Conservation (phyloP, 305 asterid genomes). For the Coffea humblotiana region DNA sequence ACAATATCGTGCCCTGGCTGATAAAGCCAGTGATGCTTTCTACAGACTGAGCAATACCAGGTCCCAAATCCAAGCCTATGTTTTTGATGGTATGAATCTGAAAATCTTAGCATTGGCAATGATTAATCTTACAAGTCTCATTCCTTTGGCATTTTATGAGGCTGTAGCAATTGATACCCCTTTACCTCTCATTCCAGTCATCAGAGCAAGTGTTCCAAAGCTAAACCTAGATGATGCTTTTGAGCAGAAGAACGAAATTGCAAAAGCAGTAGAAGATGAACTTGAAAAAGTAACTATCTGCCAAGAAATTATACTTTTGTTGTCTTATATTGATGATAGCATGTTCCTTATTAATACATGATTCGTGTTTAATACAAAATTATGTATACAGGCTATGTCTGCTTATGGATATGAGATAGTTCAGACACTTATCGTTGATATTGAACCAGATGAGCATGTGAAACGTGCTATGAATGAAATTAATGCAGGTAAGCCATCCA, state of each 20-base stretch:
- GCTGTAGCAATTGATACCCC: neutral
- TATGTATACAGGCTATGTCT: conserved; percentile 38
- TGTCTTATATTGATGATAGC: neutral
- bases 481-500: conserved; percentile 34
- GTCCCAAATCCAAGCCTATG: conserved; percentile 46
- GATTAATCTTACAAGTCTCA: neutral
- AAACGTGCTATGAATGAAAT: conserved; percentile 48
- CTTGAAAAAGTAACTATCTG: conserved; percentile 35
- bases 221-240: conserved; percentile 37
- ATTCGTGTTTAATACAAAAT: neutral
- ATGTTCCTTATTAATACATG: neutral
- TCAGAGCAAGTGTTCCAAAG: conserved; percentile 48
- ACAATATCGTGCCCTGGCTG: conserved; percentile 42
- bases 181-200: conserved; percentile 26
- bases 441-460: conserved; percentile 43
- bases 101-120: neutral
- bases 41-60: conserved; percentile 42
- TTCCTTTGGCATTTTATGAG: neutral
- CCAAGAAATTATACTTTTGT: neutral
- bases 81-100: conserved; percentile 39
- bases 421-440: conserved; percentile 45
- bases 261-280: conserved; percentile 44
- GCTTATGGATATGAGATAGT: conserved; percentile 47
- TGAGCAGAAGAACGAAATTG: conserved; percentile 45
- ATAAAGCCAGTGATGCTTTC: conserved; percentile 44